Base-by-base conservation (phyloP, 192 early-diverging fungal species). In the Gaertneriomyces semiglobifer region DNA sequence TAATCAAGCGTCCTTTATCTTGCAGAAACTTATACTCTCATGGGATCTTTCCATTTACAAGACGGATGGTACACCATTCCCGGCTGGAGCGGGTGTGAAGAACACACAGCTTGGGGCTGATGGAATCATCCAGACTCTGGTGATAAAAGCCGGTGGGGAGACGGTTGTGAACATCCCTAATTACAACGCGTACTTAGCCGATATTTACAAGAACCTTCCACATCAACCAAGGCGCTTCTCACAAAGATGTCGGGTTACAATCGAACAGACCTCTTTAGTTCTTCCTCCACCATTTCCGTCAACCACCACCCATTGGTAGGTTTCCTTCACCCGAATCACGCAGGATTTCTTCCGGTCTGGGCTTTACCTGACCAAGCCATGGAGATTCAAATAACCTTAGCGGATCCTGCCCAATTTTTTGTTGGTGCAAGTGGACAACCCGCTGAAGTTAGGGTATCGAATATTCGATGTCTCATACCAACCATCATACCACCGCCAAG, bases 21-120 rank as follows among this genome's bases (percentile, higher is more conserved):
- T 62, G 7, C 61, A 62, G 25, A 62, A 50, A 12, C 46, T 62
- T 6, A 6, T 50, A n/a, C n/a, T 62, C 5, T 52, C 45, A n/a
- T 25, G 19, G 46, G 46, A 62, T 33, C 16, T 62, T 6, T 50
- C 61, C 33, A 25, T 47, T 42, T 10, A 50, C 11, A 46, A 50
- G 7, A n/a, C n/a, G n/a, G n/a, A n/a, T n/a, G n/a, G n/a, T n/a
- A n/a, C n/a, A n/a, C n/a, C n/a, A n/a, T n/a, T n/a, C n/a, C n/a
- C n/a, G n/a, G n/a, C n/a, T n/a, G n/a, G n/a, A n/a, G n/a, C n/a
- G n/a, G n/a, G n/a, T n/a, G n/a, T n/a, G n/a, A n/a, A n/a, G n/a
- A 48, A 48, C 47, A 48, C 9, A 8, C n/a, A 48, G 9, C n/a
- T 48, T 10, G 47, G 47, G 9, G 9, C n/a, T 8, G 47, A 48